Conservation (phyloP, 2,329 filamentous ascomycete genomes). For the Fusarium anguioides region DNA sequence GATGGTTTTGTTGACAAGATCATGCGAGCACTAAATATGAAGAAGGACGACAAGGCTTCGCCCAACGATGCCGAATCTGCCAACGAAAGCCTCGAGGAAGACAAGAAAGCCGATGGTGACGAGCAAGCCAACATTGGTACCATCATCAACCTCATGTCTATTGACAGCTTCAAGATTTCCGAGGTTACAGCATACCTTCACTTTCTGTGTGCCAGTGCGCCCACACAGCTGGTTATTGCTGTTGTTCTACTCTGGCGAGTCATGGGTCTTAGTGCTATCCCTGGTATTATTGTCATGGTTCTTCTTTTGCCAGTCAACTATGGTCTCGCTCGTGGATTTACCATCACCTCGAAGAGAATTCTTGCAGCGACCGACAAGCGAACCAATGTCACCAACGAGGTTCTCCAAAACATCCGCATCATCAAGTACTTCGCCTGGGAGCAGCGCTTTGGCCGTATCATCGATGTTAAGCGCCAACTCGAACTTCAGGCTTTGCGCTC, state of each 20-base stretch:
- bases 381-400: conserved; percentile 96
- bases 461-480: conserved; percentile 85
- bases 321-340: conserved; percentile 86
- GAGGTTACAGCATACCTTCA: conserved; percentile 96
- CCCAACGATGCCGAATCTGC: conserved; percentile 50
- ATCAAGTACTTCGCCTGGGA: conserved; percentile 99
- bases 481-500: conserved; percentile 84
- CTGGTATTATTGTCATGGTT: conserved; percentile 90
- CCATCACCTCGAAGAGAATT: conserved; percentile 87
- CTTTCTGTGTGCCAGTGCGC: conserved; percentile 92
- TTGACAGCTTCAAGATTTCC: conserved; percentile 98
- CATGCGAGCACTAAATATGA: conserved; percentile 70
- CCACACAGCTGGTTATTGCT: conserved; percentile 86
- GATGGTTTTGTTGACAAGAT: conserved; percentile 60
- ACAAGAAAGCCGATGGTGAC: conserved; percentile 59
- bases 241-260: conserved; percentile 87
- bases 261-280: conserved; percentile 92
- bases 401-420: conserved; percentile 96
- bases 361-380: conserved; percentile 93
- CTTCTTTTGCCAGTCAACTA: conserved; percentile 92
- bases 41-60: conserved; percentile 61
- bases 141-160: conserved; percentile 99
- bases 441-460: conserved; percentile 84
- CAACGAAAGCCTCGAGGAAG: conserved; percentile 50
- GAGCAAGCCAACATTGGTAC: conserved; percentile 92